phyloP scores from a whole-genome alignment of 78 protist genomes.

The Dictyostelium purpureum region DNA sequence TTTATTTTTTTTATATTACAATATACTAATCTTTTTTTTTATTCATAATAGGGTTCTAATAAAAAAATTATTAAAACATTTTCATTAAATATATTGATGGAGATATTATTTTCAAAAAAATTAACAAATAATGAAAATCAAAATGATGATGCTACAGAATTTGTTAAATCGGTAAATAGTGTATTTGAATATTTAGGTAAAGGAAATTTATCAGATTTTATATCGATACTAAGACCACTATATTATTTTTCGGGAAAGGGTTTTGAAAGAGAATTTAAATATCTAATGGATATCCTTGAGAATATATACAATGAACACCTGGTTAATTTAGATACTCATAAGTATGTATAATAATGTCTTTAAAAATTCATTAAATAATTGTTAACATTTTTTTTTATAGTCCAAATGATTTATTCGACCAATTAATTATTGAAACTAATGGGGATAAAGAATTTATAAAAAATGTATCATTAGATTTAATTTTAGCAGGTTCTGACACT shows the following conservation, averaged over 20 bases:
- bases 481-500: conserved; percentile 41
- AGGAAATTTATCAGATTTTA: conserved; percentile 5
- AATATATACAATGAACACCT: conserved; percentile 51
- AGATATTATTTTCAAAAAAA: background rate
- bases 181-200: conserved; percentile 25
- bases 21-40: background rate
- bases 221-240: background rate
- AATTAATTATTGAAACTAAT: conserved; percentile 5
- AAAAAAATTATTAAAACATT: background rate
- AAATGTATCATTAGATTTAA: conserved; percentile 17
- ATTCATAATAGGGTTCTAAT: background rate
- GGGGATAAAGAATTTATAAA: conserved; percentile 1
- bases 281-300: background rate
- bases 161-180: no score
- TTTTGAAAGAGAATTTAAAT: background rate
- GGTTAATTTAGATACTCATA: background rate
- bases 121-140: background rate
- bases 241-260: background rate
- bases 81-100: conserved; percentile 8
- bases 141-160: no score
- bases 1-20: background rate
- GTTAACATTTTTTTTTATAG: no score
- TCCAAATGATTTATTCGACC: conserved; percentile 56
- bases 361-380: no score
- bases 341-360: no score